Conservation (phyloP, 352 stramenopile species). For the Elongisporangium undulatum region DNA sequence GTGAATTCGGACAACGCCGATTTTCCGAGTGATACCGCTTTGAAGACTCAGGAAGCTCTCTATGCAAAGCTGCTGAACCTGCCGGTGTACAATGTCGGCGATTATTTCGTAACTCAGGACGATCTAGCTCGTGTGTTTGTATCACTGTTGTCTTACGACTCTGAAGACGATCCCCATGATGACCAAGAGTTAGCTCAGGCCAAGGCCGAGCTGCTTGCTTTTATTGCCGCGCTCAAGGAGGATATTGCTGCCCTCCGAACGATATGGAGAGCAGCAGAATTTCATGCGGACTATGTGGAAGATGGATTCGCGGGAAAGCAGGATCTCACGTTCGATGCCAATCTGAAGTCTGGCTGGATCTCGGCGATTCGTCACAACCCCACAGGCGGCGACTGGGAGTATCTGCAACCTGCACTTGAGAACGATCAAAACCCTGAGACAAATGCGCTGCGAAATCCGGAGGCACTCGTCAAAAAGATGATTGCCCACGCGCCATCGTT, state of each 20-base stretch:
- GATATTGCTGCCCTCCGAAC: conserved; percentile 53
- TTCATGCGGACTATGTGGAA: conserved; percentile 35
- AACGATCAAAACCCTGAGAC: conserved; percentile 18
- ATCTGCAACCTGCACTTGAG: conserved; percentile 31
- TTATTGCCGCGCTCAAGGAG: conserved; percentile 34
- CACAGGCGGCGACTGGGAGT: conserved; percentile 53
- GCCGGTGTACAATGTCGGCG: conserved; percentile 23
- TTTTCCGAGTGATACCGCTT: not conserved
- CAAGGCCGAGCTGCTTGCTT: conserved; percentile 36
- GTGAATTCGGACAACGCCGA: not conserved
- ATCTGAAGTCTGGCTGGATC: conserved; percentile 71
- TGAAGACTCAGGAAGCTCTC: not conserved
- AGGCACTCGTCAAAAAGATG: conserved; percentile 16
- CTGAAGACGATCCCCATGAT: conserved; percentile 17
- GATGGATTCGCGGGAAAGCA: conserved; percentile 25
- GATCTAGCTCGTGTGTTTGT: conserved; percentile 60
- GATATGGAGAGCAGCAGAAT: conserved; percentile 65
- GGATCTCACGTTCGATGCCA: conserved; percentile 60
- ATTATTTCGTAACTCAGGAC: conserved; percentile 61
- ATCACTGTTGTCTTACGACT: conserved; percentile 18
- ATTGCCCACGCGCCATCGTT: conserved; percentile 46
- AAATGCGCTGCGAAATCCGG: not conserved
- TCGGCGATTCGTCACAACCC: conserved; percentile 70
- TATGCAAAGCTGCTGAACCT: conserved; percentile 34
- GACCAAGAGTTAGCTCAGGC: conserved; percentile 5